Evolutionary conservation across 768 basidiomycete species (phyloP), one percentile per base, ranked within the genome.

Genomic region (Glaciozyma antarctica): DNA sequence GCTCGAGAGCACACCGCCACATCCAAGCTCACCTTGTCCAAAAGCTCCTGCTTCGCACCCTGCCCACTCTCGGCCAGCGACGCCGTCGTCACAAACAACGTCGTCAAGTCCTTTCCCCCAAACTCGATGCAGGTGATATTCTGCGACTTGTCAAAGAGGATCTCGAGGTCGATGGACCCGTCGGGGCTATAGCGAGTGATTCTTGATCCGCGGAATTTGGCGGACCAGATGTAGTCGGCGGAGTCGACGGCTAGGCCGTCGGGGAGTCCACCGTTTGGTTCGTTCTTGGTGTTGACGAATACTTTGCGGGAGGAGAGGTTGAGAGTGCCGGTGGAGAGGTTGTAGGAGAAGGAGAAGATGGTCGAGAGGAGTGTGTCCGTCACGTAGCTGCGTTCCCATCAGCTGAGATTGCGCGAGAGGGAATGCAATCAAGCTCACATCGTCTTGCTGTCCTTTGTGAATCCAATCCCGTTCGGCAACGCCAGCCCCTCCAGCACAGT

Each of bases 1-100:
- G 13, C 38, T 41, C 12, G 5, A 2, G 38, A 5, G 13, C 10
- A 15, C 2, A 41, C 10, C n/a, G 34, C 8, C 8, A 41, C 7
- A 24, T 26, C n/a, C 54, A 34, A 22, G 28, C 15, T 15, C 16
- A 56, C 55, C 52, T 45, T 30, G 21, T 56, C 32, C 41, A n/a
- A 3, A 28, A 62, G 26, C 30, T 48, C 61, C 28, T 47, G 19
- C 26, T 62, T 38, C 38, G 38, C 61, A 5, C 44, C 44, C 28
- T 62, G 44, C 16, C 61, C 61, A n/a, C 61, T 62, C 54, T 62
- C 61, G 5, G 44, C 52, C 19, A 62, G n/a, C 22, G 53, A 34
- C 32, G 61, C 54, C 44, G 61, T 62, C 54, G 61, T 62, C 12
- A 62, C 61, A 28, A 62, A 62, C 44, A 62, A 26, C 9, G 61